A percentile compares a stretch with the other conserved stretches of the same genome.
phyloP scores from a whole-genome alignment of 192 early-diverging fungal species.

The Backusella luteola region DNA sequence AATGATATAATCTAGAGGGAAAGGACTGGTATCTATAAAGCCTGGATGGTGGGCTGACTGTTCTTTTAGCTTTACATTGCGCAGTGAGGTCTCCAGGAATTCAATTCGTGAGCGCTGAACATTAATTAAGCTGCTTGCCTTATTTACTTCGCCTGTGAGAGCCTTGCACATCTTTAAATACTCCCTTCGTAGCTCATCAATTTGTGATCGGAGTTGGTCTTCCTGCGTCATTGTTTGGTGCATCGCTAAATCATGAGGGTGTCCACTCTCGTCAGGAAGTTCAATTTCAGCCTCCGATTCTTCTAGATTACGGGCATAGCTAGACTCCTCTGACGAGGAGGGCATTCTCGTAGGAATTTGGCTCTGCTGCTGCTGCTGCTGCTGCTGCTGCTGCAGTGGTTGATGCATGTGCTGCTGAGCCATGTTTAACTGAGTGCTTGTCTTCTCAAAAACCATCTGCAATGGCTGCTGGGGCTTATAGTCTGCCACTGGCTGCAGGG shows the following conservation, averaged over 20 bases:
- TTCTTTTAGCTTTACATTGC: not conserved
- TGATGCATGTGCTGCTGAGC: slow-evolving; percentile 3
- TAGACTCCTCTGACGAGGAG: not conserved
- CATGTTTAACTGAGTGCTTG: not conserved
- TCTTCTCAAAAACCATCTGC: not conserved
- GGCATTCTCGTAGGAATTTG: not conserved
- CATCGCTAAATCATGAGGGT: slow-evolving; percentile 18
- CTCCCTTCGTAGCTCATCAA: not conserved
- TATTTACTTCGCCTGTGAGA: slow-evolving; percentile 8
- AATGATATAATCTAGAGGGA: slow-evolving; percentile 4
- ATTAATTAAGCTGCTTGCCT: slow-evolving; percentile 5
- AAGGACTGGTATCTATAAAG: slow-evolving; percentile 6
- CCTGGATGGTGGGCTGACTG: not conserved
- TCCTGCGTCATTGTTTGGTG: slow-evolving; percentile 13
- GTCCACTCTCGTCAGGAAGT: not conserved
- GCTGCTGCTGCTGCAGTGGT: not conserved
- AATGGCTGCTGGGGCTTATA: slow-evolving; percentile 5
- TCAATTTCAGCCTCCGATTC: slow-evolving; percentile 6
- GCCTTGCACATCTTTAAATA: slow-evolving; percentile 11
- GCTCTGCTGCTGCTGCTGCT: not conserved
- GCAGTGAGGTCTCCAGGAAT: slow-evolving; percentile 1
- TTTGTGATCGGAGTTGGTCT: slow-evolving; percentile 12
- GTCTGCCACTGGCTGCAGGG: not conserved
- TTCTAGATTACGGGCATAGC: not conserved
- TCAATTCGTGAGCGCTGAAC: slow-evolving; percentile 11